A percentile compares a stretch with the other conserved stretches of the same genome.
These are phyloP conservation scores for Colletotrichum sp. DNA, from an alignment of 2,329 filamentous ascomycete genomes.

Conservation along the genomic window DNA sequence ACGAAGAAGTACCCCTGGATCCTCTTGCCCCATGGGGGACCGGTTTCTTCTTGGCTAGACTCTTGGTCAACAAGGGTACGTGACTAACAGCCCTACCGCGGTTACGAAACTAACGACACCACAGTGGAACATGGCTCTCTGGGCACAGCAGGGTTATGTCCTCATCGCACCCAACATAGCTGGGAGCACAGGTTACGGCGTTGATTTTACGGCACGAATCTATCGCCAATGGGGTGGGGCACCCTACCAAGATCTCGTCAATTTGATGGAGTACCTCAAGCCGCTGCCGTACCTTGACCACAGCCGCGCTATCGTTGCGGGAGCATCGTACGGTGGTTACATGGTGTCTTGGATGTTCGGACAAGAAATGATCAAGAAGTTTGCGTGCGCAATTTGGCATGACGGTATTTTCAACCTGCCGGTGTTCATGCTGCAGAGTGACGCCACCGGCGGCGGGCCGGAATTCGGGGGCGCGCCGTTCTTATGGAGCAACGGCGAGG, in stretches of 20 bases:
- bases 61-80: slow-evolving; percentile 51
- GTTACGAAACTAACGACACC: neutral
- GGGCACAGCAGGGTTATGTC: slow-evolving; percentile 66
- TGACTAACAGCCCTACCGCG: neutral
- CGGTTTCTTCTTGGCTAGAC: slow-evolving; percentile 56
- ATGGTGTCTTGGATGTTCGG: slow-evolving; percentile 66
- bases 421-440: slow-evolving; percentile 29
- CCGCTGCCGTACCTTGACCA: slow-evolving; percentile 58
- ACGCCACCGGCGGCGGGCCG: slow-evolving; percentile 27
- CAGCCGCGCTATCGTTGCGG: slow-evolving; percentile 54
- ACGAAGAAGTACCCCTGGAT: slow-evolving; percentile 41
- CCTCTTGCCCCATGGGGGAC: slow-evolving; percentile 41
- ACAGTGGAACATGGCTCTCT: slow-evolving; percentile 59
- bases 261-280: slow-evolving; percentile 56
- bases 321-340: slow-evolving; percentile 63
- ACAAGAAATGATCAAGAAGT: slow-evolving; percentile 52
- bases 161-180: slow-evolving; percentile 65
- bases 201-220: slow-evolving; percentile 42
- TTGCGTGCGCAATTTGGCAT: slow-evolving; percentile 47
- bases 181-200: slow-evolving; percentile 62
- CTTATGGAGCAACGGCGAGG: slow-evolving; percentile 49
- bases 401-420: slow-evolving; percentile 46
- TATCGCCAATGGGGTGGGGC: slow-evolving; percentile 56
- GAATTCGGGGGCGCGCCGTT: slow-evolving; percentile 46
- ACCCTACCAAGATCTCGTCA: slow-evolving; percentile 60